Evolutionary conservation across 176 grass and related monocot genomes (phyloP).

Genomic region (Oryza nivara): DNA sequence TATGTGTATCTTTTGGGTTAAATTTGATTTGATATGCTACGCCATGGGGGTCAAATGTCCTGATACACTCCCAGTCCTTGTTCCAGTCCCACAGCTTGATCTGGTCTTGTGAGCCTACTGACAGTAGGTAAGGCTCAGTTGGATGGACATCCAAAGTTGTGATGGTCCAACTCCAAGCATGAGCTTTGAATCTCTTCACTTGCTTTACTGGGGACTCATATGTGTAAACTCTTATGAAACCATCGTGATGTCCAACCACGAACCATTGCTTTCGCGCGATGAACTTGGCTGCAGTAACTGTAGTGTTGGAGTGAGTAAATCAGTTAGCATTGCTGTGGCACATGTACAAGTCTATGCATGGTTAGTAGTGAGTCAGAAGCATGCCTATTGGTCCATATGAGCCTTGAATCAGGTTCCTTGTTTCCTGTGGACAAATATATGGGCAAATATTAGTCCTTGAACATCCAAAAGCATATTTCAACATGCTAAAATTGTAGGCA

Average conservation of each 20-base stretch:
- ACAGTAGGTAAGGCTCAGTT: neutral
- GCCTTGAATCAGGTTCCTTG: neutral
- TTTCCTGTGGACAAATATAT: conserved; percentile 1
- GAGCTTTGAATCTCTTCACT: conserved; percentile 3
- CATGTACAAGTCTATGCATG: neutral
- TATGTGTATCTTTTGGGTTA: neutral
- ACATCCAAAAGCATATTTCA: no score
- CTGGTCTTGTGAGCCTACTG: neutral
- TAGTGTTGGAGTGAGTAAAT: neutral
- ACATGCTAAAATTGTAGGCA: no score
- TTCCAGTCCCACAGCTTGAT: neutral
- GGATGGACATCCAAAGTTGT: neutral
- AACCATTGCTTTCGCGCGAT: neutral
- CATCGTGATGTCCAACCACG: neutral
- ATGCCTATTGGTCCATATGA: neutral
- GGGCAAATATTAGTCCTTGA: neutral
- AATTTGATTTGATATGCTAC: neutral
- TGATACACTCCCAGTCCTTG: no score
- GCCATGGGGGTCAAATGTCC: neutral
- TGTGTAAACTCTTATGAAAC: neutral
- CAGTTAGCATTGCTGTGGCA: neutral
- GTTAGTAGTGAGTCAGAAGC: neutral
- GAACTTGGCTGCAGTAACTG: neutral
- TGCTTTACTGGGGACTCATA: neutral
- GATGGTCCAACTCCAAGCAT: neutral